Evolutionary conservation across 352 stramenopile species (phyloP), one percentile per base, ranked within the genome.

Genomic region (Globisporangium paroecandrum): DNA sequence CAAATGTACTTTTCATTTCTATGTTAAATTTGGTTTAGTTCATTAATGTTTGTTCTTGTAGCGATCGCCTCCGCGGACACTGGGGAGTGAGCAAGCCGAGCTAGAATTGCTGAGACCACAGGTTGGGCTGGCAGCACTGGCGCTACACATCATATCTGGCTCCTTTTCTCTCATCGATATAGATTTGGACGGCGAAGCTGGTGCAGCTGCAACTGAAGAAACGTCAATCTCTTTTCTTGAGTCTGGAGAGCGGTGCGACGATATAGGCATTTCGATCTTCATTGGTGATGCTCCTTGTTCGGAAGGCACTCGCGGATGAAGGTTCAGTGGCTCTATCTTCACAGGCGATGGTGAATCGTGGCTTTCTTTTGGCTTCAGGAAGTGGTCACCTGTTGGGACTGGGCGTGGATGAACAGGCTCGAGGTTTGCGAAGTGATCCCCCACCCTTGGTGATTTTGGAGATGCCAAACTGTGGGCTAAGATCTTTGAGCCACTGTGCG

Each of bases 1-100:
- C 58, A n/a, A 47, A 8, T 27, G 18, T 3, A 54, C 47, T 54
- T 54, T 24, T 51, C 20, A 32, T 49, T 46, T 29, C 15, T 41
- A 29, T 29, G n/a, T 61, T 66, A 20, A 7, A 22, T 46, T 49
- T 46, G 20, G 22, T 24, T 59, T 6, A 62, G 27, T 43, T 59
- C 41, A 64, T 22, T 46, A 41, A 22, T 56, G 61, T 38, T 72
- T 71, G 51, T 78, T 85, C 29, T 73, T 83, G 72, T 89, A 89
- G 51, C 83, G 66, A 15, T 88, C 81, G 32, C 77, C 79, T 15
- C 74, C 83, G 43, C 76, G 77, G 20, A 91, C 79, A 41, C 71
- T 85, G 5, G 83, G 83, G 24, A 91, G 71, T 8, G 77, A 70
- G 24, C 75, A 81, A 20, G 61, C 46, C 12, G 68, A 72, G 34